Conservation (phyloP, 2,329 filamentous ascomycete genomes). For the Pseudocercospora crystallina region DNA sequence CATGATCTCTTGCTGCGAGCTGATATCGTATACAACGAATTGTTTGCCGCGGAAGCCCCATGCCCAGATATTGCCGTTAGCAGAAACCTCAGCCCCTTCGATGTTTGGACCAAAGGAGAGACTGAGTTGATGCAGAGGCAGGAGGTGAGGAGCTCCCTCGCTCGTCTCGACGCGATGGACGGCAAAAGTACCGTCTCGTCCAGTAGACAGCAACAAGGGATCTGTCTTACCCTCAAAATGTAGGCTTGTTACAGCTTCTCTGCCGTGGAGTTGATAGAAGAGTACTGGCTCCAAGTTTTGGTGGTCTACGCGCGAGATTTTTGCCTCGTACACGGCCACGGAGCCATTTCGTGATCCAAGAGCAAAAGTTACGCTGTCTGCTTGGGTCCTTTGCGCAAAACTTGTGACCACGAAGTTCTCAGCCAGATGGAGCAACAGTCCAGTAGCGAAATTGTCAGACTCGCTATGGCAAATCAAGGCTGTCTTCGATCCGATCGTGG, state of each 20-base stretch:
- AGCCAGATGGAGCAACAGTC: constrained; percentile 26
- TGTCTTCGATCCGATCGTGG: too few species aligned
- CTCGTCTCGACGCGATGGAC: constrained; percentile 52
- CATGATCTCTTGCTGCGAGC: constrained; percentile 66
- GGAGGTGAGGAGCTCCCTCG: constrained; percentile 38
- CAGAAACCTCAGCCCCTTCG: constrained; percentile 66
- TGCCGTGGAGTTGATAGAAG: constrained; percentile 41
- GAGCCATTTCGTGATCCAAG: constrained; percentile 59
- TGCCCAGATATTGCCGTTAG: constrained; percentile 60
- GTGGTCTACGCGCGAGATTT: background rate
- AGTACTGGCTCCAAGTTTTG: background rate
- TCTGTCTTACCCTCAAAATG: background rate
- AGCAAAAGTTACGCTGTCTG: constrained; percentile 25
- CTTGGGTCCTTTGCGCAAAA: constrained; percentile 33
- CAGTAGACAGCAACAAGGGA: constrained; percentile 63
- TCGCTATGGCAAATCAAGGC: too few species aligned
- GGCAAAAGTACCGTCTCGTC: constrained; percentile 73
- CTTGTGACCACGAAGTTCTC: constrained; percentile 54
- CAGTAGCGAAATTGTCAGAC: background rate
- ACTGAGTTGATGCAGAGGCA: constrained; percentile 64
- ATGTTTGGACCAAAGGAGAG: constrained; percentile 74
- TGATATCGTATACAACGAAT: constrained; percentile 81
- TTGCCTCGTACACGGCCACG: constrained; percentile 42
- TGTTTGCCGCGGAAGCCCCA: constrained; percentile 78
- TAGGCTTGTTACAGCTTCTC: constrained; percentile 70